Conservation (phyloP, 257 asterid genomes). For the Voacanga thouarsii region DNA sequence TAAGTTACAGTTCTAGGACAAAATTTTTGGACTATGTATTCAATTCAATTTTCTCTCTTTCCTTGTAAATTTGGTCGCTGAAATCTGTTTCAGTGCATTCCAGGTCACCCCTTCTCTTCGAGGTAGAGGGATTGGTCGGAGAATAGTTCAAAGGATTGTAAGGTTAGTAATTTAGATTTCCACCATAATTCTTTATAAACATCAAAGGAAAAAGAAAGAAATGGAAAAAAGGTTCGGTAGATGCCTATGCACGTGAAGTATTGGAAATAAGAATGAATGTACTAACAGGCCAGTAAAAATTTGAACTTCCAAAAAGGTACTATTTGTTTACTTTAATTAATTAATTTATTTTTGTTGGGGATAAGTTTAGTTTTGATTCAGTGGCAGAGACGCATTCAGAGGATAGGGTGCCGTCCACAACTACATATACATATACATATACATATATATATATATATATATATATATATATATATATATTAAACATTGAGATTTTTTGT, state of each 20-base stretch:
- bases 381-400: background rate
- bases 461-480: too few relatives aligned
- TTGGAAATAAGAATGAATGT: background rate
- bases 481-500: too few relatives aligned
- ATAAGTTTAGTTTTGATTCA: background rate
- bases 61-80: slow-evolving; percentile 10
- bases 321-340: background rate
- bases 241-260: background rate
- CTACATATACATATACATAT: too few relatives aligned
- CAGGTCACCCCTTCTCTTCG: slow-evolving; percentile 76
- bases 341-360: background rate
- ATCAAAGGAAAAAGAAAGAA: background rate
- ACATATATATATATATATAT: too few relatives aligned
- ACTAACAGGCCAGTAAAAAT: background rate
- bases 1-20: background rate
- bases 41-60: background rate
- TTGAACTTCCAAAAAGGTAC: background rate
- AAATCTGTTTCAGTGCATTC: slow-evolving; percentile 29
- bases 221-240: background rate
- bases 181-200: background rate
- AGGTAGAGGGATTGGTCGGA: slow-evolving; percentile 70
- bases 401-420: too few relatives aligned
- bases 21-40: background rate
- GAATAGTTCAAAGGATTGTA: slow-evolving; percentile 58
- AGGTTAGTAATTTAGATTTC: slow-evolving; percentile 38